Percentiles rank a stretch among this genome's conserved stretches.
phyloP scores from a whole-genome alignment of 257 asterid genomes.

The Leonotis leonurus region DNA sequence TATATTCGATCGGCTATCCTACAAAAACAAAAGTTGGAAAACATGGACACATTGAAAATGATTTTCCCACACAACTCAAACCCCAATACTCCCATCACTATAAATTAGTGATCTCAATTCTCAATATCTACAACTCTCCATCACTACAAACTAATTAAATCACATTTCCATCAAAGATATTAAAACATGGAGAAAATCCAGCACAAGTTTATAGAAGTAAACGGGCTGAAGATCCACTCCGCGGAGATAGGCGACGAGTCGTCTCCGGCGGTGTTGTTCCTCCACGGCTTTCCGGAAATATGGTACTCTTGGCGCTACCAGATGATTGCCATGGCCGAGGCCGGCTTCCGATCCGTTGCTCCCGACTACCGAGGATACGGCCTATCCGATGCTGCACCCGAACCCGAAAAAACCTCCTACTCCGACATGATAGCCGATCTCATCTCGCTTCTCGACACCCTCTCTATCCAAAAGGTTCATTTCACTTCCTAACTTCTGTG shows the following conservation, averaged over 20 bases:
- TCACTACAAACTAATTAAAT: background rate
- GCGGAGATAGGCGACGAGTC: slow-evolving; percentile 28
- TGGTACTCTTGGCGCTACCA: slow-evolving; percentile 50
- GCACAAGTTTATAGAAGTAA: slow-evolving; percentile 25
- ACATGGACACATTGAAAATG: too few relatives aligned
- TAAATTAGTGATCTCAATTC: too few relatives aligned
- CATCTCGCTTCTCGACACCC: slow-evolving; percentile 38
- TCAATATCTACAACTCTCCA: too few relatives aligned
- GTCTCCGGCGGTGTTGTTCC: slow-evolving; percentile 33
- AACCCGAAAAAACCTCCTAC: slow-evolving; percentile 36
- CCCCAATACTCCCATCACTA: too few relatives aligned
- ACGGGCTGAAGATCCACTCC: slow-evolving; percentile 35
- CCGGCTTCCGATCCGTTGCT: slow-evolving; percentile 40
- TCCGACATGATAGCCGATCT: slow-evolving; percentile 37
- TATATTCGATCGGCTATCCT: too few relatives aligned
- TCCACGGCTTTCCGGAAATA: slow-evolving; percentile 40
- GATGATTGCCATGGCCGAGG: slow-evolving; percentile 27
- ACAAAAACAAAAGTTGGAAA: too few relatives aligned
- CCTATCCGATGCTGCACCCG: slow-evolving; percentile 40
- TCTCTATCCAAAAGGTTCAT: slow-evolving; percentile 33
- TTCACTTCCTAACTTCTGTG: background rate
- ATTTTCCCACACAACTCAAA: too few relatives aligned
- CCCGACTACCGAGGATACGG: slow-evolving; percentile 58
- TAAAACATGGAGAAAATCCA: slow-evolving; percentile 27
- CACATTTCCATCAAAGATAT: background rate